These are phyloP conservation scores for Citrullus mucosospermus DNA, from an alignment of 306 rosid species.

Conservation along the genomic window DNA sequence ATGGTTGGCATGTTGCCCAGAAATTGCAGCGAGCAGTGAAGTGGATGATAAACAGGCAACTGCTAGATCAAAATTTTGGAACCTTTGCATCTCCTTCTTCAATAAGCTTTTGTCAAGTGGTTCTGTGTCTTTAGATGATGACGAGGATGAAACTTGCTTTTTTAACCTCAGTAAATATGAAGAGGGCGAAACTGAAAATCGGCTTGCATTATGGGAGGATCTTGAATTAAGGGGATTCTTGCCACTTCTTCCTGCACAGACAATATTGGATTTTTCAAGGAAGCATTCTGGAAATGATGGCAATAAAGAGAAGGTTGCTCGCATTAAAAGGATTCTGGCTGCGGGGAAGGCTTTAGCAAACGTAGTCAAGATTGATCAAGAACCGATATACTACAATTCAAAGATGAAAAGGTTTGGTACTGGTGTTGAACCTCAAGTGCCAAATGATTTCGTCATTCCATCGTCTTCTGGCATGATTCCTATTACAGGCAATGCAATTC, in stretches of 20 bases:
- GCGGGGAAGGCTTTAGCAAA: slow-evolving; percentile 79
- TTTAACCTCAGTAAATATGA: slow-evolving; percentile 73
- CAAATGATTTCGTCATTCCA: slow-evolving; percentile 28
- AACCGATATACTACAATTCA: slow-evolving; percentile 42
- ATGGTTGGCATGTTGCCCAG: slow-evolving; percentile 88
- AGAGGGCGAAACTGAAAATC: slow-evolving; percentile 83
- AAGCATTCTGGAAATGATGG: slow-evolving; percentile 64
- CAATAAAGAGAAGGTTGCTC: slow-evolving; percentile 60
- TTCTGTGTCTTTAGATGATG: slow-evolving; percentile 35
- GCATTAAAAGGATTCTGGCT: slow-evolving; percentile 63
- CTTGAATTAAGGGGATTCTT: slow-evolving; percentile 79
- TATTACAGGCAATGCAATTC: slow-evolving; percentile 19
- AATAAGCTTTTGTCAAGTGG: slow-evolving; percentile 57
- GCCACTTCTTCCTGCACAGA: slow-evolving; percentile 91
- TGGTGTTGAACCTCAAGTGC: slow-evolving; percentile 40
- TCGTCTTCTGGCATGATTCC: slow-evolving; percentile 22
- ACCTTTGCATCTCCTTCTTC: slow-evolving; percentile 43
- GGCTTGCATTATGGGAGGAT: slow-evolving; percentile 93
- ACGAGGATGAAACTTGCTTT: slow-evolving; percentile 79
- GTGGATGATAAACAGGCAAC: slow-evolving; percentile 50
- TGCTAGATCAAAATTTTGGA: slow-evolving; percentile 77
- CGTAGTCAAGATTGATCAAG: slow-evolving; percentile 52
- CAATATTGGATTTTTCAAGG: slow-evolving; percentile 82
- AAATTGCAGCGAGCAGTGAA: slow-evolving; percentile 51
- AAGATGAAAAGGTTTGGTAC: slow-evolving; percentile 54